phyloP scores from a whole-genome alignment of 2,329 filamentous ascomycete species.

The Atkinsonella texensis region DNA sequence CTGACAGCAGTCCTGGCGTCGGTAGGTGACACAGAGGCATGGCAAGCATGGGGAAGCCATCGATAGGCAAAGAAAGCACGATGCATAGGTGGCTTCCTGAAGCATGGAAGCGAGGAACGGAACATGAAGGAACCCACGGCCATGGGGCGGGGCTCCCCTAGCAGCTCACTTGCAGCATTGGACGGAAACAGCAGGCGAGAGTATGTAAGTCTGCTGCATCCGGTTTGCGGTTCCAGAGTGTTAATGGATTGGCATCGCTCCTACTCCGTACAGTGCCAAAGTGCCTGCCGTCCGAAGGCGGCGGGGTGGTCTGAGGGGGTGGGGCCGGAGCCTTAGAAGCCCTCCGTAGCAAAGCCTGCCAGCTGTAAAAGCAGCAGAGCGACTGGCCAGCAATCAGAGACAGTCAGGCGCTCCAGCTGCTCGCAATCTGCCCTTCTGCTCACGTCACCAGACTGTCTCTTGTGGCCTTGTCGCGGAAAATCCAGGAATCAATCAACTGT shows the following conservation, averaged over 20 bases:
- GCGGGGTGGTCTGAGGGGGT: neutral
- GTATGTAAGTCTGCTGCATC: neutral
- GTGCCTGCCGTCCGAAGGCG: neutral
- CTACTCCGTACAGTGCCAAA: too few species aligned
- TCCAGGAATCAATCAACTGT: neutral
- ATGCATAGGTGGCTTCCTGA: neutral
- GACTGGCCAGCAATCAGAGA: constrained; percentile 6
- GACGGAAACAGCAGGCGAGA: neutral
- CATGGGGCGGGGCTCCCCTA: neutral
- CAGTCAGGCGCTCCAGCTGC: neutral
- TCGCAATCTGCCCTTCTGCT: neutral
- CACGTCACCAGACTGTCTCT: neutral
- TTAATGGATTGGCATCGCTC: neutral
- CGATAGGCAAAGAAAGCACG: too few species aligned
- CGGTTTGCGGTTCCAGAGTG: neutral
- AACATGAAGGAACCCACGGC: neutral
- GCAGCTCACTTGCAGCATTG: neutral
- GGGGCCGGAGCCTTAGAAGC: neutral
- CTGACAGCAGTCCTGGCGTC: neutral
- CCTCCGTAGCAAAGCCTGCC: neutral
- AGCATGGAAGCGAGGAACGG: neutral
- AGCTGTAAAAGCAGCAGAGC: neutral
- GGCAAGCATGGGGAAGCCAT: neutral
- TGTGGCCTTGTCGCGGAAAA: neutral
- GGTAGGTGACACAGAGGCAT: neutral